Evolutionary conservation across 2,329 filamentous ascomycete species (phyloP), one percentile per base, ranked within the genome.

Genomic region (Colletotrichum sp.): DNA sequence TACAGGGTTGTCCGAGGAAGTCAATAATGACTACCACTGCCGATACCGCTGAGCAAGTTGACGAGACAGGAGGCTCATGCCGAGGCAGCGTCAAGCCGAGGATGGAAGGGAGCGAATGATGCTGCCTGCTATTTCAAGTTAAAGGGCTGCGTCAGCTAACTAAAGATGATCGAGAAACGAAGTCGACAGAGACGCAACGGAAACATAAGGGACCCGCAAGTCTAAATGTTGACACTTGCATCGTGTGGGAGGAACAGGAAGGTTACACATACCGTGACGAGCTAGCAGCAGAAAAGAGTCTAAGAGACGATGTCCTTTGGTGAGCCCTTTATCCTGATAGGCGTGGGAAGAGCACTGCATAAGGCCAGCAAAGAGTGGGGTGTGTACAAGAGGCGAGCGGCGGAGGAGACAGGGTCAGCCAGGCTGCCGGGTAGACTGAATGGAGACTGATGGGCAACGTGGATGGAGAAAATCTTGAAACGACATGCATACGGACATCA

Each of bases 311-410:
- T 55, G 24, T 34, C 60, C 28, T 43, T 76, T 65, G 43, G 66
- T 26, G 18, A 60, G 70, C 38, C 16, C 70, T 69, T 69, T 69
- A 68, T 62, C 71, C 65, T 71, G 66, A 76, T 76, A 66, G 66
- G 71, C 66, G 66, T 76, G 74, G 71, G 71, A 75, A 34, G 30
- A 32, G 55, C 13, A 30, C 30, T 71, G 71, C 66, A 66, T 67
- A 34, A 71, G 66, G 66, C 60, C 71, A 69, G 65, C 55, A 64
- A 52, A 65, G 71, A 75, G 74, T 76, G 74, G 74, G 74, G 66
- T 76, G 62, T 52, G 73, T 67, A 64, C 62, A 21, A 71, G 55
- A 76, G 66, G 71, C 60, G 24, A 76, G 36, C 52, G 58, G 28
- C 21, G 26, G 36, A 73, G 43, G 34, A 52, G 34, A 74, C 48